Evolutionary conservation across 2,329 filamentous ascomycete species (phyloP).

Genomic region (Fusarium veterinarium): DNA sequence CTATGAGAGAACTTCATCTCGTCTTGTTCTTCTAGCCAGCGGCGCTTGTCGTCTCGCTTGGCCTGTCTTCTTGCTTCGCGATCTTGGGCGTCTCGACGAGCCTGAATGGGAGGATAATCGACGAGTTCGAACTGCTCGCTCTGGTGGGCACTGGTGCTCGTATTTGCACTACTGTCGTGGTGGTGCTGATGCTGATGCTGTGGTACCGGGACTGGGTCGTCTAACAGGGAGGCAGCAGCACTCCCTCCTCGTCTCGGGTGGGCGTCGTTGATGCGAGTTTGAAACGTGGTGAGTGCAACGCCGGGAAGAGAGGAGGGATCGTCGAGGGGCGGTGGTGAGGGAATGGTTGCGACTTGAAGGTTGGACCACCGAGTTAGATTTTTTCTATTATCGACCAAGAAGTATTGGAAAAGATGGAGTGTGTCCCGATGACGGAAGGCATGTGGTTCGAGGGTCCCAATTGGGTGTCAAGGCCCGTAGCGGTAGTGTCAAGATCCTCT

Average conservation of each 20-base stretch:
- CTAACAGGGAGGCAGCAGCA: conserved; percentile 27
- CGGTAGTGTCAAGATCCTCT: conserved; percentile 13
- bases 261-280: conserved; percentile 34
- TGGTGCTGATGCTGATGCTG: conserved; percentile 15
- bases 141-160: background rate
- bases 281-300: conserved; percentile 40
- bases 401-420: conserved; percentile 1
- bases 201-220: conserved; percentile 12
- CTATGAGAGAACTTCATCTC: conserved; percentile 99
- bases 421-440: conserved; percentile 29
- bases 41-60: conserved; percentile 72
- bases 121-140: conserved; percentile 55
- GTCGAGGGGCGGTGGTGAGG: conserved; percentile 40
- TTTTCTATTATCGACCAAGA: conserved; percentile 13
- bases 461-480: conserved; percentile 25
- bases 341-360: conserved; percentile 50
- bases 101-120: conserved; percentile 52
- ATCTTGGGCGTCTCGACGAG: conserved; percentile 46
- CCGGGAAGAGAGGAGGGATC: conserved; percentile 56
- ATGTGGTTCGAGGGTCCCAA: conserved; percentile 34
- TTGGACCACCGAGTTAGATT: background rate
- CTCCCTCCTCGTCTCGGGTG: conserved; percentile 53
- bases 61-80: conserved; percentile 50
- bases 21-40: conserved; percentile 77
- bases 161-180: conserved; percentile 9